A percentile compares a stretch with the other conserved stretches of the same genome.
Conservation (phyloP, 1,139 yeast genomes). For the Debaryomyces coudertii region DNA sequence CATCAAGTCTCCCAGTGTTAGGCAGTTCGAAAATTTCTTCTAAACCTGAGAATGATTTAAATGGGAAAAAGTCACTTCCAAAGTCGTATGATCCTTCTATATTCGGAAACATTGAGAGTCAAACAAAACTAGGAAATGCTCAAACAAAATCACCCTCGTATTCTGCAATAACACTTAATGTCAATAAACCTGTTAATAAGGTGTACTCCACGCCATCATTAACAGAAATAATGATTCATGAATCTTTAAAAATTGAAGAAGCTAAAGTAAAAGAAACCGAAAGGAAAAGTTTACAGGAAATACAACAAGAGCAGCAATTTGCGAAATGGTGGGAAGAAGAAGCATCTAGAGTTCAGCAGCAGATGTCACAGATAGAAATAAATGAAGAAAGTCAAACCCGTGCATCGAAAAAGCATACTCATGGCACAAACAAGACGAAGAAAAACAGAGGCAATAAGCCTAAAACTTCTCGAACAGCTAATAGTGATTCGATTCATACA, state of each 20-base stretch:
- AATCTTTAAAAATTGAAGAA: constrained; percentile 49
- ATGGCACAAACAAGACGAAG: constrained; percentile 8
- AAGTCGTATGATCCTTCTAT: not conserved
- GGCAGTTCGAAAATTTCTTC: not conserved
- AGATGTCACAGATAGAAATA: constrained; percentile 28
- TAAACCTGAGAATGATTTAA: not conserved
- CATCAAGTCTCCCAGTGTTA: not conserved
- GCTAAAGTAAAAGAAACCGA: constrained; percentile 31
- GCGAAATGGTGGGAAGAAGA: constrained; percentile 84
- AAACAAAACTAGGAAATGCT: not conserved
- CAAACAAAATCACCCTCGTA: not conserved
- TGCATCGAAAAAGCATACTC: constrained; percentile 8
- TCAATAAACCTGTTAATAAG: constrained; percentile 3
- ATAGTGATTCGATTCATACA: not conserved
- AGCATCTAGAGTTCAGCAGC: constrained; percentile 58
- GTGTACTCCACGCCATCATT: constrained; percentile 27
- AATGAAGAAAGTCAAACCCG: constrained; percentile 3
- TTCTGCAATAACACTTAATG: not conserved
- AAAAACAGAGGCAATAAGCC: constrained; percentile 16
- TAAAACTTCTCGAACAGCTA: not conserved
- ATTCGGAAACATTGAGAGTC: not conserved
- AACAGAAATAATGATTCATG: constrained; percentile 45
- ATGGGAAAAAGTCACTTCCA: not conserved
- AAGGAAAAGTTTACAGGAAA: constrained; percentile 59
- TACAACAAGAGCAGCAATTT: constrained; percentile 80